phyloP scores from a whole-genome alignment of 2,329 filamentous ascomycete species.

The Zasmidium citrigriseum region DNA sequence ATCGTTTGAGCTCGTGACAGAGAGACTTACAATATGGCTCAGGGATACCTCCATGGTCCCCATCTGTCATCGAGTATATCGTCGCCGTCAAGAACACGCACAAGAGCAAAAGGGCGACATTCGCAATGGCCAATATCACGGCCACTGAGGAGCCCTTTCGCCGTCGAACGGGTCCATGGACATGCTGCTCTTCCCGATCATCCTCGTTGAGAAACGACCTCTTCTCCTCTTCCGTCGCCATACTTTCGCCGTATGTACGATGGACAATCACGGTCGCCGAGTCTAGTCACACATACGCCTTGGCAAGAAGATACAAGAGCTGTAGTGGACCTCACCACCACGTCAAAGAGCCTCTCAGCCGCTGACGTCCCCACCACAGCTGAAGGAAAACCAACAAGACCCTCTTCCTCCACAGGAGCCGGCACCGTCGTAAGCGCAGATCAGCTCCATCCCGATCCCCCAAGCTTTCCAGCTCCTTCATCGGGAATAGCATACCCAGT shows the following conservation, averaged over 20 bases:
- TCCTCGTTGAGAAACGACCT: neutral
- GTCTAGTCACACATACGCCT: no score
- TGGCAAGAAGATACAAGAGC: no score
- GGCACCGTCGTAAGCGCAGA: no score
- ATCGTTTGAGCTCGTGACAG: neutral
- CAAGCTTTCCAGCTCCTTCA: no score
- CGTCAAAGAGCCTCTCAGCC: no score
- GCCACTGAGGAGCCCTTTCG: neutral
- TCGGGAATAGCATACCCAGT: no score
- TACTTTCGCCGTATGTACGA: no score
- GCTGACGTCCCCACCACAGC: no score
- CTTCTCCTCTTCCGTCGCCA: neutral
- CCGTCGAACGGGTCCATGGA: neutral
- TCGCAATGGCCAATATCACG: neutral
- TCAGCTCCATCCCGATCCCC: no score
- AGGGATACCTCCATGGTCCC: neutral
- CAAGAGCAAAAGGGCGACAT: neutral
- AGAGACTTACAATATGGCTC: slow-evolving; percentile 14
- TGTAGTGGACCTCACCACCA: no score
- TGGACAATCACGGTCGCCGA: neutral
- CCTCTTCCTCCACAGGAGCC: no score
- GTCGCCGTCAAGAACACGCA: neutral
- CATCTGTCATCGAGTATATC: neutral
- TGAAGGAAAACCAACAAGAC: no score
- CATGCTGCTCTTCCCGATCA: neutral